Conservation (phyloP, 2,329 filamentous ascomycete species). For the Neopestalotiopsis sp. region DNA sequence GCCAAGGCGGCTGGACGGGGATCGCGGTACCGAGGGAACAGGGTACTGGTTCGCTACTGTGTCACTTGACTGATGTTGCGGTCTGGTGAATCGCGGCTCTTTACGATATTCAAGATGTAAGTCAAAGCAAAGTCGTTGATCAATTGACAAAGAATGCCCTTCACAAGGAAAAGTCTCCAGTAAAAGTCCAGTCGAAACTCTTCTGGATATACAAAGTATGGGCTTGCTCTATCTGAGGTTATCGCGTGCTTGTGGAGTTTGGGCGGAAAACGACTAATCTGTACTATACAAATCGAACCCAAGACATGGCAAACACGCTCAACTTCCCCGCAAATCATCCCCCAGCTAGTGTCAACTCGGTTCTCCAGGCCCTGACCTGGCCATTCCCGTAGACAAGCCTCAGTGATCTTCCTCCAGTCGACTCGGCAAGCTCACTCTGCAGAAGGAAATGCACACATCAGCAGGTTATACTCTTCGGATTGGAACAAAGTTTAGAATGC, state of each 20-base stretch:
- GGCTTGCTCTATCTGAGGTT: neutral
- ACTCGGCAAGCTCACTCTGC: neutral
- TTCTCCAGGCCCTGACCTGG: neutral
- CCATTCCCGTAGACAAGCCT: neutral
- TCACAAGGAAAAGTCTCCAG: neutral
- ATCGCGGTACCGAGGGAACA: constrained; percentile 1
- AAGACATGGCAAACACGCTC: neutral
- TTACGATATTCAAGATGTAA: neutral
- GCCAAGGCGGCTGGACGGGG: constrained; percentile 7
- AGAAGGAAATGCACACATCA: neutral
- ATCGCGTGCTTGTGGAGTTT: neutral
- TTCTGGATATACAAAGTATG: neutral
- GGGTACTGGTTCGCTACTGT: neutral
- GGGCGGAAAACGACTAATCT: neutral
- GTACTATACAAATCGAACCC: neutral
- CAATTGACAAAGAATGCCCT: neutral
- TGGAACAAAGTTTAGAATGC: no score
- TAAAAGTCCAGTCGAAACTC: neutral
- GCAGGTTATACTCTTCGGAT: no score
- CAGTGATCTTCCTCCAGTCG: neutral
- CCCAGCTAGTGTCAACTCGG: neutral
- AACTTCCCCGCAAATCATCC: neutral
- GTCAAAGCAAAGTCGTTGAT: neutral
- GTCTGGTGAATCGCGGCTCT: neutral
- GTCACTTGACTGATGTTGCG: neutral